Evolutionary conservation across 1,139 yeast species (phyloP).

Genomic region (Wickerhamomyces sp.): DNA sequence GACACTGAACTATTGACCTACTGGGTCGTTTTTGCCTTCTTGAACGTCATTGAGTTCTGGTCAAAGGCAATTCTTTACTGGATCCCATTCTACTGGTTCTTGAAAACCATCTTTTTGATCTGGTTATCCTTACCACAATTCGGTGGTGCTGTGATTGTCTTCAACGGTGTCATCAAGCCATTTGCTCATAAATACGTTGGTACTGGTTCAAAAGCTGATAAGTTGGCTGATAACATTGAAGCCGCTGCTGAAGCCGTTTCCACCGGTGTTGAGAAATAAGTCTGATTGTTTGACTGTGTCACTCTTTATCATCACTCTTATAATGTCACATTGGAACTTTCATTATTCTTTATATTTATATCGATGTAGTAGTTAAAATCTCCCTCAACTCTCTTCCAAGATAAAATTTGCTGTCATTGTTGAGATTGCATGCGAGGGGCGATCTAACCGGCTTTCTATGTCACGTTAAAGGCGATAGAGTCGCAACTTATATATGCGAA

Average conservation of each 20-base stretch:
- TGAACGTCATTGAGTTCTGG: slow-evolving; percentile 94
- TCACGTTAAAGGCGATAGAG: no score
- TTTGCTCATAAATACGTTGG: slow-evolving; percentile 48
- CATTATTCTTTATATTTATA: background rate
- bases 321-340: no score
- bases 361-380: background rate
- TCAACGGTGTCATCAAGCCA: slow-evolving; percentile 64
- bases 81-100: slow-evolving; percentile 93
- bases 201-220: slow-evolving; percentile 22
- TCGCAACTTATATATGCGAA: no score
- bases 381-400: no score
- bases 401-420: no score
- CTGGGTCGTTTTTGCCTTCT: slow-evolving; percentile 94
- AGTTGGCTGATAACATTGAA: slow-evolving; percentile 33
- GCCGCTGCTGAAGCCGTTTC: slow-evolving; percentile 49
- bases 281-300: no score
- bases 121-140: slow-evolving; percentile 86
- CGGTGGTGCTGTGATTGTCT: slow-evolving; percentile 78
- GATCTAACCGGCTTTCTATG: no score
- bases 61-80: slow-evolving; percentile 86
- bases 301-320: background rate
- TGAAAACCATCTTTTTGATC: slow-evolving; percentile 83
- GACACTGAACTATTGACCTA: slow-evolving; percentile 87
- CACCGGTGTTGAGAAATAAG: slow-evolving; percentile 24
- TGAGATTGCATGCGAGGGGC: no score